Evolutionary conservation across 495 filamentous ascomycete species (phyloP).

Genomic region (Symbiotaphrina buchneri): DNA sequence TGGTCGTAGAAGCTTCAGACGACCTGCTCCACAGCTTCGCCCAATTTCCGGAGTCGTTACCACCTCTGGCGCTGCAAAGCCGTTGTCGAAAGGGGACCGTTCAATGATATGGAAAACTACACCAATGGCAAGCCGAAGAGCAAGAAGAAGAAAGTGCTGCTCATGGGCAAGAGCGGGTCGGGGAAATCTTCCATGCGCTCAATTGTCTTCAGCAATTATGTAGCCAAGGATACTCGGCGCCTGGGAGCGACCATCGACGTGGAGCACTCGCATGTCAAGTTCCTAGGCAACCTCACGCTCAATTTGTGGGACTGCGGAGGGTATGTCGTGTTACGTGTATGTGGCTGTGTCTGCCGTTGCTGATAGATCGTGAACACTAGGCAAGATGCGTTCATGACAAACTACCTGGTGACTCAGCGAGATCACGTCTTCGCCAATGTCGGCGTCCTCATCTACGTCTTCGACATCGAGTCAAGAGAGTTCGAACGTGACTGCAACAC

Average conservation of each 20-base stretch:
- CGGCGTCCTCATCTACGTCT: conserved; percentile 95
- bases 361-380: conserved; percentile 19
- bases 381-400: conserved; percentile 97
- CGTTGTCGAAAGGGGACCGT: no score
- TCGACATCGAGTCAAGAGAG: conserved; percentile 90
- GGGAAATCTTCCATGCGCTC: conserved; percentile 98
- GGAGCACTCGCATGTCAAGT: conserved; percentile 92
- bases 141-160: conserved; percentile 15
- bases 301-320: conserved; percentile 98
- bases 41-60: no score
- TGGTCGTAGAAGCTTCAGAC: no score
- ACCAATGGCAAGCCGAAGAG: no score
- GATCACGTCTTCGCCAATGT: conserved; percentile 92
- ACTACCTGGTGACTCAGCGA: conserved; percentile 83
- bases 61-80: no score
- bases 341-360: background rate
- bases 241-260: conserved; percentile 97
- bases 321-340: conserved; percentile 17
- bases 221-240: conserved; percentile 84
- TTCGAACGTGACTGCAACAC: conserved; percentile 77
- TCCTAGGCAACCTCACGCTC: conserved; percentile 87
- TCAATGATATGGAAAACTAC: no score
- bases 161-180: conserved; percentile 68
- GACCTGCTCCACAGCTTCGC: no score
- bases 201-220: conserved; percentile 96